Conservation (phyloP, 2,329 filamentous ascomycete genomes). For the Diaporthe ampelina region DNA sequence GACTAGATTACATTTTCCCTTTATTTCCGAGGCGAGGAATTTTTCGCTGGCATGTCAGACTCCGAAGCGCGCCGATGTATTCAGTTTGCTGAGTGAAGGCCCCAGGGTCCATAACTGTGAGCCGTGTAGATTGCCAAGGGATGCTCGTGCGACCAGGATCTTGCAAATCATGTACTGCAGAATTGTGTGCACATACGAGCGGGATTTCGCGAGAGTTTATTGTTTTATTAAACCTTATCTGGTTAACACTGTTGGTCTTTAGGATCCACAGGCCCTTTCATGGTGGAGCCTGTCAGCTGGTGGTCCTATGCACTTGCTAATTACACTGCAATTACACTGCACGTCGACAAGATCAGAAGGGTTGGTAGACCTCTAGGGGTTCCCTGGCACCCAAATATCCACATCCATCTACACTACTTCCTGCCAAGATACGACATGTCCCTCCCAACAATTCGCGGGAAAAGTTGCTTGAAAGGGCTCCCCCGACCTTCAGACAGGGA, state of each 20-base stretch:
- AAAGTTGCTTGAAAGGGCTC: too few species aligned
- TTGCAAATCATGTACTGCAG: background rate
- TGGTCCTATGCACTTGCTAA: too few species aligned
- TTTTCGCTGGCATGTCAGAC: background rate
- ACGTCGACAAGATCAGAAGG: background rate
- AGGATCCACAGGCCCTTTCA: background rate
- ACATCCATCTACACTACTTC: too few species aligned
- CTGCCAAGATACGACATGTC: too few species aligned
- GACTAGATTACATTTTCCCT: background rate
- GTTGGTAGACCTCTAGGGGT: background rate
- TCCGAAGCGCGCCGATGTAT: background rate
- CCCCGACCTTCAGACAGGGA: too few species aligned
- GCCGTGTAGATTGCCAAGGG: too few species aligned
- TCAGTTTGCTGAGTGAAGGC: background rate
- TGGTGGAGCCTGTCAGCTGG: background rate
- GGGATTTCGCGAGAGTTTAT: background rate
- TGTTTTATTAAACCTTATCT: background rate
- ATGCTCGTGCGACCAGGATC: background rate
- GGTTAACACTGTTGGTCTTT: too few species aligned
- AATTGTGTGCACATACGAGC: background rate
- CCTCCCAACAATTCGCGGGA: too few species aligned
- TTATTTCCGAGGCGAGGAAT: background rate
- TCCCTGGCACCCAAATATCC: too few species aligned
- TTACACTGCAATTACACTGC: too few species aligned
- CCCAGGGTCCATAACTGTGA: background rate